These are phyloP conservation scores for Aspergillus sp. DNA, from an alignment of 2,329 filamentous ascomycete species.

Conservation along the genomic window DNA sequence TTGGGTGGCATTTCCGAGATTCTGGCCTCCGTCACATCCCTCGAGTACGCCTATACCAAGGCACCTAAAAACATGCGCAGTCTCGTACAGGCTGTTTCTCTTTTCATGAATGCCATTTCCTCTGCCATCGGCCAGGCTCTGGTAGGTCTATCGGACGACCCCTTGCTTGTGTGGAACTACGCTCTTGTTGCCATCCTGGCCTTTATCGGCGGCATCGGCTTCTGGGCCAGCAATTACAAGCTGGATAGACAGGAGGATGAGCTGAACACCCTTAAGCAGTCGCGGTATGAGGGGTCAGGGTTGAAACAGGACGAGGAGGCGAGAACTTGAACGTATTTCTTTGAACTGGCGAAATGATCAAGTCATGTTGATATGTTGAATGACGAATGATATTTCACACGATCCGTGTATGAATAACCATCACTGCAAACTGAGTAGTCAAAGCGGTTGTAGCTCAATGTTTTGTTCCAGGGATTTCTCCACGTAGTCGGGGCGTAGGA, in stretches of 20 bases:
- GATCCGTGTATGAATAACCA: conserved; percentile 1
- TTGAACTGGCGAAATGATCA: neutral
- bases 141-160: conserved; percentile 61
- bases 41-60: conserved; percentile 75
- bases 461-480: no score
- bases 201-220: conserved; percentile 61
- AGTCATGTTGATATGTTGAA: conserved; percentile 1
- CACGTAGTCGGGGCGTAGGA: no score
- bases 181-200: conserved; percentile 62
- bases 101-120: conserved; percentile 69
- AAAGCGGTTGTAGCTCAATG: neutral
- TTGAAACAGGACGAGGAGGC: conserved; percentile 7
- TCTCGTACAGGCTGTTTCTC: conserved; percentile 61
- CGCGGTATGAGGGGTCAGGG: neutral
- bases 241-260: conserved; percentile 68
- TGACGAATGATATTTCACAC: neutral
- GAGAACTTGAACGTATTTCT: neutral
- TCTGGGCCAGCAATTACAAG: conserved; percentile 66
- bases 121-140: conserved; percentile 69
- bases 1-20: conserved; percentile 59
- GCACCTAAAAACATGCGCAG: conserved; percentile 77
- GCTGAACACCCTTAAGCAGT: conserved; percentile 50
- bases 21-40: conserved; percentile 59
- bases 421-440: neutral
- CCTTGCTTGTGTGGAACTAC: conserved; percentile 73